Base-by-base conservation (phyloP, 768 basidiomycete species). In the Chalciporus pseudorubinellus region DNA sequence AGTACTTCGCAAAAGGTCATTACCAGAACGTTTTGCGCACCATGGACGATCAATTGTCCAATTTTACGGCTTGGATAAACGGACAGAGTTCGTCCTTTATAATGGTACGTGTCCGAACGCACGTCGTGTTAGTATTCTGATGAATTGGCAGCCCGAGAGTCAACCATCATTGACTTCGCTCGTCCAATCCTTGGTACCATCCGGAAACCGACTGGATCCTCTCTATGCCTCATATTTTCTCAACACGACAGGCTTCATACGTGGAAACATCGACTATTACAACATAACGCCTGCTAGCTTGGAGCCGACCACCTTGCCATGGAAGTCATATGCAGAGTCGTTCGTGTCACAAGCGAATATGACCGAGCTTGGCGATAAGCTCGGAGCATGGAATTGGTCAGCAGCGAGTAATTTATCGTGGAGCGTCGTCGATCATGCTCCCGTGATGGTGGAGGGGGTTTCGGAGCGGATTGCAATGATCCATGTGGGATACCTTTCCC, bases 181-280 rank as follows among this genome's bases (percentile, higher is more conserved):
- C 31, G 67, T 85, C 24, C 70, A 78, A 19, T 65, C 69, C 21
- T 76, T 87, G 52, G 58, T 80, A 34, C 67, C 80, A 2, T 64
- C 71, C 44, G 78, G 77, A 6, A 67, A 64, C 4, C 59, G 61
- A 33, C 65, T 85, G 4, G 75, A 82, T 55, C 74, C 79, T 4
- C 53, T 59, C 18, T 49, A 59, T 29, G 72, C 71, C 19, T 85
- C 89, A 1, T 92, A 89, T 63, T 88, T 84, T 58, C 66, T 74
- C 4, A 93, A 93, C 62, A 76, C 87, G 39, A 90, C 90, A 14
- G 91, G 90, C 7, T 91, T 88, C 64, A 77, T 89, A 51, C 83
- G 83, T 48, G 88, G 87, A 3, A 71, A 80, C 39, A 66, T 81
- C 13, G 70, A 72, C 34, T 80, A 81, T 59, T 74, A 82, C 61